Conservation (phyloP, 306 rosid genomes). For the Geum urbanum region DNA sequence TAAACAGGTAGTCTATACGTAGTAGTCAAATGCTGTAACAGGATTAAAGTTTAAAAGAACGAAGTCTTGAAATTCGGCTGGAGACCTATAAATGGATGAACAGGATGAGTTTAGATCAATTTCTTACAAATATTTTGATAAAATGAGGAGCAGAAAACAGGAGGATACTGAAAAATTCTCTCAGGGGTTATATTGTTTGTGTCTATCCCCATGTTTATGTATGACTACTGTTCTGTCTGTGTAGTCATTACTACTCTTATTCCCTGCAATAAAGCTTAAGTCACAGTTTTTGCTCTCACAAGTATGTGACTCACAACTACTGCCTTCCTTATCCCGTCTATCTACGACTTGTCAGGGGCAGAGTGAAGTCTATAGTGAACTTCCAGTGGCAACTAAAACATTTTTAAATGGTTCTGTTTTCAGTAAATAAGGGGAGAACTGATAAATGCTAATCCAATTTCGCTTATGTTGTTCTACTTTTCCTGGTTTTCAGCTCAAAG, state of each 20-base stretch:
- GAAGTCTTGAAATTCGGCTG: not conserved
- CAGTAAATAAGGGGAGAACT: not conserved
- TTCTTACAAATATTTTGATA: not conserved
- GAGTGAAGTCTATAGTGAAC: not conserved
- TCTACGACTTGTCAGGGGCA: not conserved
- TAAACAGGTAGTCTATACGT: constrained; percentile 68
- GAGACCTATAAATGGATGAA: not conserved
- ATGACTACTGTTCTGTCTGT: not conserved
- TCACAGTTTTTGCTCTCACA: too few species aligned
- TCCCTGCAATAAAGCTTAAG: constrained; percentile 2
- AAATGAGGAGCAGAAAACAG: not conserved
- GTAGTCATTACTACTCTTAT: not conserved
- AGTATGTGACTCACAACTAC: too few species aligned
- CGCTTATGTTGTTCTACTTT: constrained; percentile 35
- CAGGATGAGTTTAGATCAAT: not conserved
- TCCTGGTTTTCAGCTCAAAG: constrained; percentile 61
- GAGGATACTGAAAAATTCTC: not conserved
- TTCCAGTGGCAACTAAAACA: not conserved
- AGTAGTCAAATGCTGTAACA: too few species aligned
- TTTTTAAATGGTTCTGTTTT: not conserved
- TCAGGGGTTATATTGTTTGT: not conserved
- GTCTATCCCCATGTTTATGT: not conserved
- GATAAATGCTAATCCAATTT: constrained; percentile 22
- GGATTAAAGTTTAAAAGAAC: not conserved
- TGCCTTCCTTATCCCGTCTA: not conserved